Evolutionary conservation across 495 filamentous ascomycete species (phyloP).

Genomic region (Penicillium desertorum): DNA sequence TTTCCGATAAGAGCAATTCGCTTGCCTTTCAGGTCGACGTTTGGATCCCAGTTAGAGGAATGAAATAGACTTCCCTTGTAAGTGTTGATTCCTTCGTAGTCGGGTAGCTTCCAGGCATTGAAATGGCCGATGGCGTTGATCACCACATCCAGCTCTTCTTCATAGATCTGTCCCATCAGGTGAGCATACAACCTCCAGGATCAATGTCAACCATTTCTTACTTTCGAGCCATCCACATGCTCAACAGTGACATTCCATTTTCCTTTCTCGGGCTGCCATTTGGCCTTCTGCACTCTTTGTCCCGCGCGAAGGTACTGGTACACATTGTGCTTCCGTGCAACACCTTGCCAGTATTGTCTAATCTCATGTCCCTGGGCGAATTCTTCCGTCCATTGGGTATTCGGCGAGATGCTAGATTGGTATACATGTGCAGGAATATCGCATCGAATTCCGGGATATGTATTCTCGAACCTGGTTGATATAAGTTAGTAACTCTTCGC

Average conservation of each 20-base stretch:
- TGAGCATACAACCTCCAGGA: background rate
- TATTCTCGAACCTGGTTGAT: slow-evolving; percentile 49
- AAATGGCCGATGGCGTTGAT: slow-evolving; percentile 60
- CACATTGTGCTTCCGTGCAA: slow-evolving; percentile 61
- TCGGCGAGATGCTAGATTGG: slow-evolving; percentile 64
- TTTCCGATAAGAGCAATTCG: slow-evolving; percentile 62
- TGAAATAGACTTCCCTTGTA: slow-evolving; percentile 53
- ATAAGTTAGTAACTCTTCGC: background rate
- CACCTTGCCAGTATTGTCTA: slow-evolving; percentile 59
- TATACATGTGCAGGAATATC: slow-evolving; percentile 75
- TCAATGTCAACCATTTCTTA: slow-evolving; percentile 12
- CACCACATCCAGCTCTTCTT: slow-evolving; percentile 56
- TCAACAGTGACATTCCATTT: slow-evolving; percentile 53
- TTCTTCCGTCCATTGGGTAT: slow-evolving; percentile 63
- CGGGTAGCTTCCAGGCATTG: slow-evolving; percentile 54
- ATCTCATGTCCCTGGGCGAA: slow-evolving; percentile 67
- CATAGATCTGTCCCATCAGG: slow-evolving; percentile 40
- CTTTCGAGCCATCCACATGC: slow-evolving; percentile 36
- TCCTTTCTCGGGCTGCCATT: slow-evolving; percentile 52
- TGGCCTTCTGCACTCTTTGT: slow-evolving; percentile 50
- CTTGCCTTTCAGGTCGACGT: slow-evolving; percentile 50
- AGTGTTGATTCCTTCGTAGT: slow-evolving; percentile 49
- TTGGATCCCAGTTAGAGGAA: slow-evolving; percentile 54
- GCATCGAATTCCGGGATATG: slow-evolving; percentile 58
- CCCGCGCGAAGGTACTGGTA: slow-evolving; percentile 53